Conservation (phyloP, 2,329 filamentous ascomycete species). For the Botrytis hyacinthi region DNA sequence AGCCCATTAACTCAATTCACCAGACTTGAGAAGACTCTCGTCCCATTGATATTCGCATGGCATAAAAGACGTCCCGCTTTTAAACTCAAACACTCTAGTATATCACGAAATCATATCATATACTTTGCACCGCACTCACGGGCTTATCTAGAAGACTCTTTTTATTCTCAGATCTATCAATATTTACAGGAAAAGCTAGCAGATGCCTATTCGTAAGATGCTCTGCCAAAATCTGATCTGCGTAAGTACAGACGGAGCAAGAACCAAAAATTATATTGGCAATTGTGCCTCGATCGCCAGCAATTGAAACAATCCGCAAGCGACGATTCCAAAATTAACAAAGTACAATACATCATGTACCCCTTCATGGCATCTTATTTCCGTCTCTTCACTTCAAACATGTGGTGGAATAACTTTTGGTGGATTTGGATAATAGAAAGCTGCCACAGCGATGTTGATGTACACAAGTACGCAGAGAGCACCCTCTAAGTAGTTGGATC, state of each 20-base stretch:
- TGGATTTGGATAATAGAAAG: conserved; percentile 54
- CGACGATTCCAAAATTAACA: background rate
- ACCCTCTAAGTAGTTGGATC: conserved; percentile 89
- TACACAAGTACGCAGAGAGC: conserved; percentile 71
- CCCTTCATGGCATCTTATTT: background rate
- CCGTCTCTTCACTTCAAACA: background rate
- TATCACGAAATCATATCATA: background rate
- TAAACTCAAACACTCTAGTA: background rate
- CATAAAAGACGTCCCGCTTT: background rate
- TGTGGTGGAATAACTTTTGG: conserved; percentile 3
- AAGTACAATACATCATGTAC: background rate
- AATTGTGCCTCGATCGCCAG: background rate
- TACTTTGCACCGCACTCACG: conserved; percentile 13
- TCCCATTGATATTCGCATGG: background rate
- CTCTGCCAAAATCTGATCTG: background rate
- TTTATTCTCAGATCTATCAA: background rate
- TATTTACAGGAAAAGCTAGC: background rate
- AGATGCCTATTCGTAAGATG: background rate
- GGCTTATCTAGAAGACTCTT: background rate
- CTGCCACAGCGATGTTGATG: conserved; percentile 57
- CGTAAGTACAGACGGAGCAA: background rate
- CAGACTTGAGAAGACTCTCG: background rate
- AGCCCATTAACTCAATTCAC: background rate
- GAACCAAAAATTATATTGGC: background rate
- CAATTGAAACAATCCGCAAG: background rate